A percentile compares a stretch with the other conserved stretches of the same genome.
Evolutionary conservation across 2,329 filamentous ascomycete genomes (phyloP).

Genomic region (Whalleya microplaca): DNA sequence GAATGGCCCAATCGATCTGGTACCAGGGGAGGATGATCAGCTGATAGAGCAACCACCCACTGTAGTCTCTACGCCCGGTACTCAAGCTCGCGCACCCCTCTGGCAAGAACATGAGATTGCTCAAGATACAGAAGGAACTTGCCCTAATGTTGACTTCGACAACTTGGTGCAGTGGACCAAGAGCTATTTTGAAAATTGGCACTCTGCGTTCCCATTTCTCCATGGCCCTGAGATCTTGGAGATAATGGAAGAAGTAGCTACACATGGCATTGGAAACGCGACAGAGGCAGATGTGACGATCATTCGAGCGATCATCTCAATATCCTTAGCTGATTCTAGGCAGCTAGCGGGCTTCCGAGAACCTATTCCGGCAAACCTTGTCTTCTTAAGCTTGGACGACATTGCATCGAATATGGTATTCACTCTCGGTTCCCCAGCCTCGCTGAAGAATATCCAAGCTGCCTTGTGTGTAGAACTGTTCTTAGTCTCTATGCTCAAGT

Average conservation of each 20-base stretch:
- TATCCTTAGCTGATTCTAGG: constrained; percentile 56
- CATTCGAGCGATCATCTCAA: constrained; percentile 54
- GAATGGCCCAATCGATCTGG: constrained; percentile 44
- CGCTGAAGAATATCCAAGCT: constrained; percentile 52
- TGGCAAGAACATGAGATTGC: constrained; percentile 44
- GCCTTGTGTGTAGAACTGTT: constrained; percentile 58
- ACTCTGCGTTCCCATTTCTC: constrained; percentile 59
- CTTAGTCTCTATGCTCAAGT: constrained; percentile 57
- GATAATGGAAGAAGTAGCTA: constrained; percentile 48
- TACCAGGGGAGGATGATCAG: constrained; percentile 51
- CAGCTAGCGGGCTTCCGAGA: constrained; percentile 39
- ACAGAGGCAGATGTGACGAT: constrained; percentile 45
- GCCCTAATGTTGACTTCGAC: constrained; percentile 45
- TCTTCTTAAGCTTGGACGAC: constrained; percentile 54
- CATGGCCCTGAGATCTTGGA: constrained; percentile 56
- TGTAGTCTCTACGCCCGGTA: constrained; percentile 18
- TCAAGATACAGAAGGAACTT: background rate
- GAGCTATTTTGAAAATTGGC: constrained; percentile 62
- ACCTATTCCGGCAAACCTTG: constrained; percentile 45
- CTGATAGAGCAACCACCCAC: constrained; percentile 48
- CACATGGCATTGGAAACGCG: constrained; percentile 35
- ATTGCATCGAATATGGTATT: constrained; percentile 53
- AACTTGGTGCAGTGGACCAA: constrained; percentile 53
- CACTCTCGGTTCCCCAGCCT: constrained; percentile 50
- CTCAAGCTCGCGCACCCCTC: constrained; percentile 30